Percentiles rank a stretch among this genome's conserved stretches.
phyloP scores from a whole-genome alignment of 306 rosid genomes.

The Senna siamea region DNA sequence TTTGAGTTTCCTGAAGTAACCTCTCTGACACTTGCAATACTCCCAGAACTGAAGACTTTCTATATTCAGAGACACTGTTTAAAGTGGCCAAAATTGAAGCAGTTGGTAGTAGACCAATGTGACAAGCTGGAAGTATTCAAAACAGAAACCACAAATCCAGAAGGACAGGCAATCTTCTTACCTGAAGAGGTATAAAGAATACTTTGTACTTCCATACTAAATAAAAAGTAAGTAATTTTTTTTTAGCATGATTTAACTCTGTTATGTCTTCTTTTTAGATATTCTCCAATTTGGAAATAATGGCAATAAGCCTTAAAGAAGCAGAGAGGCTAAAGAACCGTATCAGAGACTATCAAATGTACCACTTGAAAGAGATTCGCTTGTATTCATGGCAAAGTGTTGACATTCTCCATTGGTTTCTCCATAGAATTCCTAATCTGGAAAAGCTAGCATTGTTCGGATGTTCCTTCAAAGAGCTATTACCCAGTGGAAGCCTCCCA shows the following conservation, averaged over 20 bases:
- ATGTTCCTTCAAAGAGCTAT: background rate
- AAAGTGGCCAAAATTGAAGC: background rate
- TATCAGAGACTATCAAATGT: background rate
- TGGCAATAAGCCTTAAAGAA: background rate
- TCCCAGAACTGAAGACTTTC: constrained; percentile 20
- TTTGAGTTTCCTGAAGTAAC: constrained; percentile 1
- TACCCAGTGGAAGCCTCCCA: background rate
- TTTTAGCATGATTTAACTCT: too few relatives aligned
- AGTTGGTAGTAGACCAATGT: background rate
- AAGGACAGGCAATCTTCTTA: too few relatives aligned
- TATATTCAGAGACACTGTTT: background rate
- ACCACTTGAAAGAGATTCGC: background rate
- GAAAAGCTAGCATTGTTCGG: background rate
- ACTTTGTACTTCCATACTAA: too few relatives aligned
- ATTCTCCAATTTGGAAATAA: constrained; percentile 1
- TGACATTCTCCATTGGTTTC: background rate
- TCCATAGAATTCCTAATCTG: constrained; percentile 31
- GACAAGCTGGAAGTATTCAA: background rate
- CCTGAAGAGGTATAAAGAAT: too few relatives aligned
- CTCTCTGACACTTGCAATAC: background rate
- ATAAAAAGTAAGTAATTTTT: too few relatives aligned
- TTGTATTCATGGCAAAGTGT: accelerated
- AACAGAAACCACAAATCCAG: background rate
- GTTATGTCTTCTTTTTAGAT: too few relatives aligned
- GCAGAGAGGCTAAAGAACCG: background rate